These are phyloP conservation scores for Pestalotiopsis sp. DNA, from an alignment of 2,329 filamentous ascomycete species.

Conservation along the genomic window DNA sequence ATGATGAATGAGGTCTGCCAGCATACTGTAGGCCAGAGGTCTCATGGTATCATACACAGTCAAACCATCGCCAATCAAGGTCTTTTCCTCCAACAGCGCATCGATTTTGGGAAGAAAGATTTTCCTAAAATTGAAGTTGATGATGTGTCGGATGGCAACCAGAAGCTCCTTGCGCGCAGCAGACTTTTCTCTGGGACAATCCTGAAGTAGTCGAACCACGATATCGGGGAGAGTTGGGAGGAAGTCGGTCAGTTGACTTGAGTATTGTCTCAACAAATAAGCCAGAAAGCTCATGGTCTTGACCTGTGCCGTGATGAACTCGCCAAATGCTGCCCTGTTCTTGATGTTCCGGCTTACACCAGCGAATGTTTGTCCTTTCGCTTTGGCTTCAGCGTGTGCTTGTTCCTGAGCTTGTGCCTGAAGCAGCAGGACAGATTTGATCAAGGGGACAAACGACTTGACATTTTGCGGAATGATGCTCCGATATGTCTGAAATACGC, in stretches of 20 bases:
- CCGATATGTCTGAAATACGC: constrained; percentile 93
- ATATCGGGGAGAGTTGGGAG: constrained; percentile 83
- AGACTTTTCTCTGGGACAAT: constrained; percentile 94
- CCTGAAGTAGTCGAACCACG: constrained; percentile 86
- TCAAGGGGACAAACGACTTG: constrained; percentile 87
- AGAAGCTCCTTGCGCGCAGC: constrained; percentile 91
- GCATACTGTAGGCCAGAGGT: constrained; percentile 95
- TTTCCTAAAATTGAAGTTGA: constrained; percentile 97
- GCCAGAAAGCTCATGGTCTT: constrained; percentile 99
- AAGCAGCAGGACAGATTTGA: constrained; percentile 84
- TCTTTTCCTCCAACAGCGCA: constrained; percentile 90
- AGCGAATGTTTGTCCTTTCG: constrained; percentile 81
- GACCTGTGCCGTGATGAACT: constrained; percentile 96
- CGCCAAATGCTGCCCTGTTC: constrained; percentile 91
- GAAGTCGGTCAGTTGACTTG: constrained; percentile 86
- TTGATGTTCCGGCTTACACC: constrained; percentile 93
- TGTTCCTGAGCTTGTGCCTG: constrained; percentile 93
- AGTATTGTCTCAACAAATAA: constrained; percentile 86
- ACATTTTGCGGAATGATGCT: constrained; percentile 81
- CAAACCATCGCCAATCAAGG: constrained; percentile 90
- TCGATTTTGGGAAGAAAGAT: constrained; percentile 96
- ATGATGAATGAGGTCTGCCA: constrained; percentile 97
- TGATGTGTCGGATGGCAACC: constrained; percentile 96
- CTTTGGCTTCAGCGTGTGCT: constrained; percentile 83
- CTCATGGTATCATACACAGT: constrained; percentile 97